Evolutionary conservation across 805 yeast species (phyloP).

Genomic region (Komagataella mondaviorum): DNA sequence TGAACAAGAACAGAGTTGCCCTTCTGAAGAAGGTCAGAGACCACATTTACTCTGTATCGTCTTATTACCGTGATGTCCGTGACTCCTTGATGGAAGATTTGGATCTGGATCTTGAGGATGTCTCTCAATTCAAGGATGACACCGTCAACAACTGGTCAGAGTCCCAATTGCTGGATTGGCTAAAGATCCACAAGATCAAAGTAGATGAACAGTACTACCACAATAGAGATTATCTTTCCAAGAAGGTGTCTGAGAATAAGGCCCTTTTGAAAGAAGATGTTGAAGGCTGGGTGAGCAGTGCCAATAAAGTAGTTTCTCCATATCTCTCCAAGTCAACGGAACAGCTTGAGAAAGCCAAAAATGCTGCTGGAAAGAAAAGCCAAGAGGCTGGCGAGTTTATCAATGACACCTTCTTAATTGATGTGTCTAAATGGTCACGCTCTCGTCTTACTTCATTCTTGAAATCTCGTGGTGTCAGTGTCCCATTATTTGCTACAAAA

Average conservation of each 20-base stretch:
- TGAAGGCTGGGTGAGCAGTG: constrained; percentile 19
- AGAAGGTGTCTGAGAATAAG: constrained; percentile 20
- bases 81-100: constrained; percentile 27
- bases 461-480: constrained; percentile 23
- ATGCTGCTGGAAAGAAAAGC: not conserved
- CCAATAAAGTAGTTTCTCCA: constrained; percentile 12
- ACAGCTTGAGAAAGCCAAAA: not conserved
- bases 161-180: constrained; percentile 41
- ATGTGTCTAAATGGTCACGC: constrained; percentile 32
- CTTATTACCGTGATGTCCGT: constrained; percentile 14
- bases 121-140: constrained; percentile 25
- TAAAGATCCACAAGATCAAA: constrained; percentile 28
- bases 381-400: constrained; percentile 18
- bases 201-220: constrained; percentile 19
- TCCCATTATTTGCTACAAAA: constrained; percentile 25
- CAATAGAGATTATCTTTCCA: constrained; percentile 21
- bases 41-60: constrained; percentile 28
- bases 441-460: constrained; percentile 27
- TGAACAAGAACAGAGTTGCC: constrained; percentile 24
- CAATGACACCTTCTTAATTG: constrained; percentile 31
- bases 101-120: constrained; percentile 23
- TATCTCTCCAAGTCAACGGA: constrained; percentile 21
- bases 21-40: constrained; percentile 31
- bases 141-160: constrained; percentile 39
- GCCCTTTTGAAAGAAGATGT: constrained; percentile 24